A percentile compares a stretch with the other conserved stretches of the same genome.
phyloP scores from a whole-genome alignment of 2,329 filamentous ascomycete species.

The Hirsutella thompsonii region DNA sequence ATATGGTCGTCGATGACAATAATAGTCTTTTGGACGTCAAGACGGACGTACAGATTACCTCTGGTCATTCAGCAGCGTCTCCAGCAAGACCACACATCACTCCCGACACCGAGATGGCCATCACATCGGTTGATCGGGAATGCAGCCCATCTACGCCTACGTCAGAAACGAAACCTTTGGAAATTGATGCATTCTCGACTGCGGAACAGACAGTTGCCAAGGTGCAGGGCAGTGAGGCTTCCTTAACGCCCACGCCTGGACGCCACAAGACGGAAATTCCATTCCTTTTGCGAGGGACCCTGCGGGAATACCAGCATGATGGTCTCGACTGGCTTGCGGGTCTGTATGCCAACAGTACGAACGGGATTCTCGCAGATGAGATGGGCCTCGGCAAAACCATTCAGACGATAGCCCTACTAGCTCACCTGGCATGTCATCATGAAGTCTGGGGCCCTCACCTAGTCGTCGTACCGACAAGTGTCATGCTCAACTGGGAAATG shows the following conservation, averaged over 20 bases:
- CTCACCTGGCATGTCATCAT: constrained; percentile 81
- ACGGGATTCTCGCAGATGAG: constrained; percentile 92
- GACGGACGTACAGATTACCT: no score
- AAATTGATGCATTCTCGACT: constrained; percentile 29
- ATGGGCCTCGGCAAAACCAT: constrained; percentile 99
- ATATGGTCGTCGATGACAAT: no score
- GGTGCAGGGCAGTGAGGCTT: constrained; percentile 17
- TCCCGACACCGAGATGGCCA: constrained; percentile 29
- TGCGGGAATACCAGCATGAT: constrained; percentile 92
- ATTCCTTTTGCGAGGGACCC: constrained; percentile 70
- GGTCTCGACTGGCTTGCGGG: constrained; percentile 96
- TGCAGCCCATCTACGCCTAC: constrained; percentile 34
- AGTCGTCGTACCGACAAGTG: constrained; percentile 91
- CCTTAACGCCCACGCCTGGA: constrained; percentile 16
- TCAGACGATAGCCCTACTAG: constrained; percentile 87
- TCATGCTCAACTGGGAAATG: constrained; percentile 99
- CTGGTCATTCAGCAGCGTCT: no score
- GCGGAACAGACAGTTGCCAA: constrained; percentile 20
- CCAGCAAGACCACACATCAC: constrained; percentile 10
- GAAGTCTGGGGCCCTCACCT: constrained; percentile 93
- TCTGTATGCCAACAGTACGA: constrained; percentile 82
- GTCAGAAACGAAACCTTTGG: constrained; percentile 38
- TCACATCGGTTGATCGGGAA: constrained; percentile 28
- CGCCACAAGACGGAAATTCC: constrained; percentile 59
- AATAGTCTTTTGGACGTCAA: no score